Evolutionary conservation across 371 early-diverging fungal species (phyloP).

Genomic region (Capniomyces stellatus): DNA sequence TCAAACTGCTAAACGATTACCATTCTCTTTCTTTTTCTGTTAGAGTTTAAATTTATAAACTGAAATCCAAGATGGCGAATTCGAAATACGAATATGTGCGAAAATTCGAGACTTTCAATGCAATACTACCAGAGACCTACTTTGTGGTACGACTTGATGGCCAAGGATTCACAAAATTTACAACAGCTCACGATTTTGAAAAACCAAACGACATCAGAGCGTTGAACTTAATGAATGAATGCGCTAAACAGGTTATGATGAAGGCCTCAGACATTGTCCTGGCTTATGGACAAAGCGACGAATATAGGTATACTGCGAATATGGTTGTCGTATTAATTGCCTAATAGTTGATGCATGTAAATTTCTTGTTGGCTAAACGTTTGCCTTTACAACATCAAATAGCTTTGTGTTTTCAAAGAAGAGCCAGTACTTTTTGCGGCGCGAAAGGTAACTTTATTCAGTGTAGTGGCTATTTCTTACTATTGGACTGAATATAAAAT

Average conservation of each 20-base stretch:
- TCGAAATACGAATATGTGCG: conserved; percentile 87
- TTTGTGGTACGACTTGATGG: conserved; percentile 89
- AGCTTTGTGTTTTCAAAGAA: conserved; percentile 53
- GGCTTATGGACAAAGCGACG: conserved; percentile 90
- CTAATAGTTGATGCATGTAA: neutral
- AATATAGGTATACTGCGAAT: conserved; percentile 52
- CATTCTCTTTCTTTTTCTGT: neutral
- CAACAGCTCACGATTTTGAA: conserved; percentile 54
- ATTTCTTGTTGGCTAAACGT: neutral
- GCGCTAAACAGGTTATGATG: conserved; percentile 59
- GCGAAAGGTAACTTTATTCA: conserved; percentile 32
- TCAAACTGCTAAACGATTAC: too few relatives aligned
- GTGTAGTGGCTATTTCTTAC: neutral
- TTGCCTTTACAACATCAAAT: neutral
- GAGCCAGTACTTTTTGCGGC: conserved; percentile 54
- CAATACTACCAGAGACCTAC: conserved; percentile 63
- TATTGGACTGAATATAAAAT: neutral
- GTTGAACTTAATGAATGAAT: conserved; percentile 68
- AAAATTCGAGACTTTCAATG: conserved; percentile 61
- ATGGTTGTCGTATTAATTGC: conserved; percentile 6
- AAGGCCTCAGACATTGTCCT: conserved; percentile 62
- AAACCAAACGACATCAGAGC: conserved; percentile 86
- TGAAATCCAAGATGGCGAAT: conserved; percentile 48
- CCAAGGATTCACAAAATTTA: conserved; percentile 82
- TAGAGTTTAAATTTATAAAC: neutral